A percentile compares a stretch with the other conserved stretches of the same genome.
phyloP scores from a whole-genome alignment of 768 basidiomycete species.

The Lentinus tigrinus region DNA sequence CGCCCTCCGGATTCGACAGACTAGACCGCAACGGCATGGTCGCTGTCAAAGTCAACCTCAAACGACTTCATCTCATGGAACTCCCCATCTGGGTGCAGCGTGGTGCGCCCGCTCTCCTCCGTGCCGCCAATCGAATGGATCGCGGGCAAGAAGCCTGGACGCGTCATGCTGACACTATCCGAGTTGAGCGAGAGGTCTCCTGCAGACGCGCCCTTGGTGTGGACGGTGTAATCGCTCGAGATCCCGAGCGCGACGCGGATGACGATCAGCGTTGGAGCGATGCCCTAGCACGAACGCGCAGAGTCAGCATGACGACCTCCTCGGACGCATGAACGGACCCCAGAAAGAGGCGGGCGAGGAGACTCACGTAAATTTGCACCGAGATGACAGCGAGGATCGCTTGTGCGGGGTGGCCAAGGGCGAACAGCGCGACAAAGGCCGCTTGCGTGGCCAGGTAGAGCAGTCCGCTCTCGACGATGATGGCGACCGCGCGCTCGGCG shows the following conservation, averaged over 20 bases:
- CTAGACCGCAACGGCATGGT: background rate
- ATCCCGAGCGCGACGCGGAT: conserved; percentile 20
- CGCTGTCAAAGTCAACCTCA: background rate
- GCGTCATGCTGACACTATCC: background rate
- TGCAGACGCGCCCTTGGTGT: background rate
- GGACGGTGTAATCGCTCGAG: conserved; percentile 1
- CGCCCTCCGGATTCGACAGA: background rate
- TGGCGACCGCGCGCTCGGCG: conserved; percentile 26
- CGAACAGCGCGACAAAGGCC: conserved; percentile 40
- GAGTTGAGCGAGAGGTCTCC: background rate
- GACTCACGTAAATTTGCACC: conserved; percentile 40
- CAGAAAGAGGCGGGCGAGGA: background rate
- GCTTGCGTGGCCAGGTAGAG: conserved; percentile 41
- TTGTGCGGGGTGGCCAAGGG: conserved; percentile 33
- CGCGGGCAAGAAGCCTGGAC: background rate
- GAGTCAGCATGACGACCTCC: background rate
- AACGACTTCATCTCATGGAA: background rate
- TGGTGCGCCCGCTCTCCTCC: background rate
- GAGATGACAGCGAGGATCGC: conserved; percentile 37
- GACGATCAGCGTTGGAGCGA: conserved; percentile 22
- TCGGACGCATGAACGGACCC: background rate
- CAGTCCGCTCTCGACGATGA: conserved; percentile 40
- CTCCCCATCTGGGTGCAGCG: background rate
- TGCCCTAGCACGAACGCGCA: conserved; percentile 6
- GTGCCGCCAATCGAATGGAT: background rate